These are phyloP conservation scores for Scutellaria minor DNA, from an alignment of 257 asterid genomes.

Conservation along the genomic window DNA sequence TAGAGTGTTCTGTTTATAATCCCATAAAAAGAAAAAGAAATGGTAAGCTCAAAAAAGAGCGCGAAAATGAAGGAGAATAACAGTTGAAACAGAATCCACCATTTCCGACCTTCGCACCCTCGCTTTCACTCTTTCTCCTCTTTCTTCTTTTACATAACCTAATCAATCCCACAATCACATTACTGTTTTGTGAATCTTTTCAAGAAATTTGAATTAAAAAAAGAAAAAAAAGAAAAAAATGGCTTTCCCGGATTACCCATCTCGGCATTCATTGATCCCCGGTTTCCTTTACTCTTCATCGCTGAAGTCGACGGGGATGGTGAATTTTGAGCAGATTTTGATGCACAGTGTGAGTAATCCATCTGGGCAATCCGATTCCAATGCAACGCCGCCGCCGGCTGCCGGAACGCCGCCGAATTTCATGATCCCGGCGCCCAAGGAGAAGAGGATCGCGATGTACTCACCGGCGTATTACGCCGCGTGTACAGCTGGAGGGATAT, in stretches of 20 bases:
- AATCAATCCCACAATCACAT: slow-evolving; percentile 23
- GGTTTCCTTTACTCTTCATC: slow-evolving; percentile 40
- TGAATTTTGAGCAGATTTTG: slow-evolving; percentile 21
- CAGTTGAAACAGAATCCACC: slow-evolving; percentile 26
- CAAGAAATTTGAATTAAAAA: not conserved
- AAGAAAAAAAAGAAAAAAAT: slow-evolving; percentile 23
- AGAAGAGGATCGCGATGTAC: slow-evolving; percentile 60
- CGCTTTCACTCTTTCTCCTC: slow-evolving; percentile 11
- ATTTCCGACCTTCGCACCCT: slow-evolving; percentile 31
- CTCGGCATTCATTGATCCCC: slow-evolving; percentile 50
- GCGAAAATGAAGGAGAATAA: slow-evolving; percentile 35
- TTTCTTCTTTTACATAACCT: slow-evolving; percentile 6
- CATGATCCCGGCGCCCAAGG: slow-evolving; percentile 64
- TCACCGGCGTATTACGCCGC: slow-evolving; percentile 72
- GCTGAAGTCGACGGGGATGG: slow-evolving; percentile 19
- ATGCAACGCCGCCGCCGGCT: slow-evolving; percentile 14
- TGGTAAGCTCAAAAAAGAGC: not conserved
- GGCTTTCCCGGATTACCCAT: slow-evolving; percentile 45
- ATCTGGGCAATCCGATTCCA: not conserved
- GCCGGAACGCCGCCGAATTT: slow-evolving; percentile 41
- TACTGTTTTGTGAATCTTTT: not conserved
- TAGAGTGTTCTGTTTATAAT: no score
- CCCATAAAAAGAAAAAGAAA: not conserved
- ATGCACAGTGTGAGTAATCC: not conserved
- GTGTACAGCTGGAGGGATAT: slow-evolving; percentile 69